These are phyloP conservation scores for Mycena epipterygia DNA, from an alignment of 768 basidiomycete genomes.

Conservation along the genomic window DNA sequence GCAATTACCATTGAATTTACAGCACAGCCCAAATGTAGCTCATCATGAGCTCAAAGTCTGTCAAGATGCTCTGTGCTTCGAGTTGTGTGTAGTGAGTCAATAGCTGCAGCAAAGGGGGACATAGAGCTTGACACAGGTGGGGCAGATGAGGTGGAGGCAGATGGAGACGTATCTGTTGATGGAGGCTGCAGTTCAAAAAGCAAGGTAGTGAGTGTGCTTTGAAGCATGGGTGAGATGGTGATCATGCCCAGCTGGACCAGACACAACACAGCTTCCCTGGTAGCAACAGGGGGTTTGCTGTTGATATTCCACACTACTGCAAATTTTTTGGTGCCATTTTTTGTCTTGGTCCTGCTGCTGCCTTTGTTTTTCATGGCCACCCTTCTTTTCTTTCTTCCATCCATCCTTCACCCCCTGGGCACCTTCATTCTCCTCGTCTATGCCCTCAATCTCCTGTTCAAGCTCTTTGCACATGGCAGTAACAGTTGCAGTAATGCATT, in stretches of 20 bases:
- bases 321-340: too few relatives aligned
- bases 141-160: not conserved
- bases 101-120: not conserved
- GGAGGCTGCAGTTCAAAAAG: not conserved
- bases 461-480: not conserved
- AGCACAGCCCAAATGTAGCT: slow-evolving; percentile 3
- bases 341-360: not conserved
- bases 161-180: too few relatives aligned
- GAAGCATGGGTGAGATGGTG: not conserved
- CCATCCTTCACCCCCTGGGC: too few relatives aligned
- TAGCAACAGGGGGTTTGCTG: not conserved
- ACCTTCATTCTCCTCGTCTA: too few relatives aligned
- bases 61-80: not conserved
- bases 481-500: not conserved
- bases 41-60: not conserved
- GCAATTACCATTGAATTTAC: not conserved
- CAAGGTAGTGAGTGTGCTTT: not conserved
- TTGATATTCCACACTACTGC: not conserved
- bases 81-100: not conserved
- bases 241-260: not conserved
- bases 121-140: not conserved
- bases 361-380: not conserved
- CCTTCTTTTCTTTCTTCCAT: too few relatives aligned
- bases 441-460: not conserved
- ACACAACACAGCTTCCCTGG: not conserved